Base-by-base conservation (phyloP, 106 monocot species). In the Agapanthus africanus region DNA sequence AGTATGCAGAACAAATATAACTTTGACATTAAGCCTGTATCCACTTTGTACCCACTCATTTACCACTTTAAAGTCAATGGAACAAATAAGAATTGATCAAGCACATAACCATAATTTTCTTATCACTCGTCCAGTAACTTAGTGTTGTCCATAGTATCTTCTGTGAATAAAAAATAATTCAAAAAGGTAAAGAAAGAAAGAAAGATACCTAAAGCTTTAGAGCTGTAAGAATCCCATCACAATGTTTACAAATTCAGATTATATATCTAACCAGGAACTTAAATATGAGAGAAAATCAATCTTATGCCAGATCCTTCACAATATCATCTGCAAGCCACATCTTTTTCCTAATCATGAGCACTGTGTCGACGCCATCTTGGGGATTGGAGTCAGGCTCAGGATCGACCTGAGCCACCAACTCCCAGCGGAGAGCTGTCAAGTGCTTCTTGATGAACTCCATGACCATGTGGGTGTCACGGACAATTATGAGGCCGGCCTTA, bases 401-500 rank as follows among this genome's bases (percentile, higher is more conserved):
- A n/a, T 81, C 85, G 3, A 65, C 71, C 10, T 41, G 56, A 10
- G 81, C 77, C 4, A 93, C 59, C 14, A 69, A 54, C 32, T 84
- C 83, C 94, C 94, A 94, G 49, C 71, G 84, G 61, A 94, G 56
- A 32, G 84, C 84, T 19, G 35, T 59, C 26, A 87, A 54, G 52
- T 87, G 76, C 64, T 78, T 81, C 75, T 78, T 90, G 37, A 94
- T 63, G 52, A 84, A 87, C 30, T 87, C 74, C 4, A 87, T 59
- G 10, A 83, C 82, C 6, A 75, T 54, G 14, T 34, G 66, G 64
- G 52, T 82, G 72, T 94, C 94, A n/a, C 90, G 68, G 27, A 90
- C 73, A 21, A 94, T 84, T n/a, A 85, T 47, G 67, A 90, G 90
- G 10, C 94, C 94, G 94, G 94, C 61, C 94, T 71, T 15, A 94